Base-by-base conservation (phyloP, 257 asterid species). In the Penstemon newberryi region DNA sequence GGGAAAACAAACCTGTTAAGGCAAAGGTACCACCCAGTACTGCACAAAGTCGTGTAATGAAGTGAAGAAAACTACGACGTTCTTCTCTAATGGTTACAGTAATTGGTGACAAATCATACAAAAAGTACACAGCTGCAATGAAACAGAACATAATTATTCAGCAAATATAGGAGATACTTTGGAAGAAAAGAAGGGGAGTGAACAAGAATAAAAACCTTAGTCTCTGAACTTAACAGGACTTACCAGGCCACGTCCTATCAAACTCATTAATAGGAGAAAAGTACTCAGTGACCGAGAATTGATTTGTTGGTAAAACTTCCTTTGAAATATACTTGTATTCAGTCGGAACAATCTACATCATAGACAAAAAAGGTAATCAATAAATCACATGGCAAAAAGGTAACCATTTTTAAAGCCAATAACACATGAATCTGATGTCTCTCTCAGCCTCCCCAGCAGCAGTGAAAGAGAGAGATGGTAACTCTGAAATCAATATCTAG, bases 11-110 rank as follows among this genome's bases (percentile, higher is more conserved):
- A 94, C 99, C 99, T 85, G 99, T 88, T 70, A 94, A 67, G 75
- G 99, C 99, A 79, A 94, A 94, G 70, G 99, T 94, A 61, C 99
- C 99, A 65, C 99, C 99, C 52, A 94, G 83, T 71, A 94, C 96
- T 9, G 99, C 99, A 83, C 92, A 94, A 53, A 94, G 91, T 56
- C 99, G 97, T 25, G 99, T 94, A 69, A 94, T 77, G 81, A 94
- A 94, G 86, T 94, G 99, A 73, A 90, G 96, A 79, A 94, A 94
- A 84, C 93, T 94, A 70, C 93, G 95, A 46, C 97, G 99, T 78
- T 94, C 99, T 82, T 94, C 99, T 75, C 80, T 84, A 73, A 94
- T 94, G 72, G 97, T 94, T 71, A 94, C 99, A 57, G 96, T 94
- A 65, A 94, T 91, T 58, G 99, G 99, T 72, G 99, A 94, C 81